Conservation (phyloP, 2,329 filamentous ascomycete species). For the Venturia nashicola region DNA sequence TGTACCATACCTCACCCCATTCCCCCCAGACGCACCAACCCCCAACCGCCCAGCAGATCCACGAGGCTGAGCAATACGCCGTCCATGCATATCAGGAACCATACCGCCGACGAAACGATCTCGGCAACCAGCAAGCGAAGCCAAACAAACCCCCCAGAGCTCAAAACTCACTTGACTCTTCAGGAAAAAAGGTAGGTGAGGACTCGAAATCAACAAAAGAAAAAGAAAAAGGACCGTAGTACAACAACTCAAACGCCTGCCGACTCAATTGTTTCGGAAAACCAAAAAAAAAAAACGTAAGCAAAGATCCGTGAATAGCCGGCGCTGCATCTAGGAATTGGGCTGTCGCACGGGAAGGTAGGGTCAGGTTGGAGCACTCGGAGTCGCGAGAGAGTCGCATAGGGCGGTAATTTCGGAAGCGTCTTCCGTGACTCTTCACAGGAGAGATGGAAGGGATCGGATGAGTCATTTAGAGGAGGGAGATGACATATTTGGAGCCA, state of each 20-base stretch:
- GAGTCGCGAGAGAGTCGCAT: neutral
- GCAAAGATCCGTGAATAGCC: neutral
- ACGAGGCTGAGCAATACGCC: slow-evolving; percentile 1
- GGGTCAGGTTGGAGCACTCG: neutral
- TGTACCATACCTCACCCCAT: neutral
- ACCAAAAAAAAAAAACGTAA: neutral
- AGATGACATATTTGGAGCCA: neutral
- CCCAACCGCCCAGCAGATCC: slow-evolving; percentile 1
- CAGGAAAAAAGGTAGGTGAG: too few relatives aligned
- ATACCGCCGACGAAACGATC: neutral
- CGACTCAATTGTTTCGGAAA: neutral
- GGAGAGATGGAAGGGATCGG: neutral
- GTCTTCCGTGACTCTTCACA: neutral
- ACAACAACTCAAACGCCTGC: neutral
- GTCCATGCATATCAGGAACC: slow-evolving; percentile 1
- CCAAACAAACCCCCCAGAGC: too few relatives aligned
- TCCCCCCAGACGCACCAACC: neutral
- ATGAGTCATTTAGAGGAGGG: neutral
- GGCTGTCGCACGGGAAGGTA: neutral
- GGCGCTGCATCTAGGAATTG: neutral
- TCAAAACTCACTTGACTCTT: too few relatives aligned
- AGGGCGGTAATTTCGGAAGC: neutral
- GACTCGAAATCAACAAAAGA: neutral
- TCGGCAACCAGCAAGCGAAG: too few relatives aligned
- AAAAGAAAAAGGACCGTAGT: neutral